Evolutionary conservation across 2,329 filamentous ascomycete species (phyloP).

Genomic region (Beauveria pseudobassiana): DNA sequence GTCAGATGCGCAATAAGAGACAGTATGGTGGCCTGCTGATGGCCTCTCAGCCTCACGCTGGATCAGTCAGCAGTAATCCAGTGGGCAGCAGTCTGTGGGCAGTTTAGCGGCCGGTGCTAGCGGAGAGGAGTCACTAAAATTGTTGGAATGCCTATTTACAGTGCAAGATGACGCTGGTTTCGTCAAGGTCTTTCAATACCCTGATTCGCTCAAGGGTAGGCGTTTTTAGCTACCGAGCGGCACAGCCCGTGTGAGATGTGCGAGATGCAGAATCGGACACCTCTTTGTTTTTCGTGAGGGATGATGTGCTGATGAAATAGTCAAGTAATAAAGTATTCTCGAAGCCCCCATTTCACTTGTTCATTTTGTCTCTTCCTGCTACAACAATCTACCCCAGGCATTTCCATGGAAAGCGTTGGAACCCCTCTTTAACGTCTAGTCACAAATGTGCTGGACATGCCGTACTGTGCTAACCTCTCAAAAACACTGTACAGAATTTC

Average conservation of each 20-base stretch:
- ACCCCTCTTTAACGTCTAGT: neutral
- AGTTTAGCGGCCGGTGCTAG: neutral
- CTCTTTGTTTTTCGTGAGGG: neutral
- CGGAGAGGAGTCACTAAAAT: neutral
- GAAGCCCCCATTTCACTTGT: too few relatives aligned
- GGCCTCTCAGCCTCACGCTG: slow-evolving; percentile 32
- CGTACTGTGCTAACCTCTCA: neutral
- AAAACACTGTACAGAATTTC: neutral
- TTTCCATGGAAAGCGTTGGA: slow-evolving; percentile 3
- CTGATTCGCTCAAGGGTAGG: neutral
- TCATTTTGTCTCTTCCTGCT: neutral
- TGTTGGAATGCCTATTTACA: neutral
- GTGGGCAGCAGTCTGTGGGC: neutral
- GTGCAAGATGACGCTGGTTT: neutral
- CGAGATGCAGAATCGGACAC: neutral
- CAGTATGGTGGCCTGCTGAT: slow-evolving; percentile 32
- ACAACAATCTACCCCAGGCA: neutral
- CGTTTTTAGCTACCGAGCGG: slow-evolving; percentile 3
- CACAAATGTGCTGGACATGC: slow-evolving; percentile 1
- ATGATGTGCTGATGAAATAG: too few relatives aligned
- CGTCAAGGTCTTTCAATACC: too few relatives aligned
- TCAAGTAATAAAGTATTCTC: too few relatives aligned
- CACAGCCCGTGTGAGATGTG: neutral
- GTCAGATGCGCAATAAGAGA: slow-evolving; percentile 18
- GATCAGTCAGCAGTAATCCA: slow-evolving; percentile 19